These are phyloP conservation scores for Proliferodiscus dingleyae DNA, from an alignment of 2,329 filamentous ascomycete genomes.

Conservation along the genomic window DNA sequence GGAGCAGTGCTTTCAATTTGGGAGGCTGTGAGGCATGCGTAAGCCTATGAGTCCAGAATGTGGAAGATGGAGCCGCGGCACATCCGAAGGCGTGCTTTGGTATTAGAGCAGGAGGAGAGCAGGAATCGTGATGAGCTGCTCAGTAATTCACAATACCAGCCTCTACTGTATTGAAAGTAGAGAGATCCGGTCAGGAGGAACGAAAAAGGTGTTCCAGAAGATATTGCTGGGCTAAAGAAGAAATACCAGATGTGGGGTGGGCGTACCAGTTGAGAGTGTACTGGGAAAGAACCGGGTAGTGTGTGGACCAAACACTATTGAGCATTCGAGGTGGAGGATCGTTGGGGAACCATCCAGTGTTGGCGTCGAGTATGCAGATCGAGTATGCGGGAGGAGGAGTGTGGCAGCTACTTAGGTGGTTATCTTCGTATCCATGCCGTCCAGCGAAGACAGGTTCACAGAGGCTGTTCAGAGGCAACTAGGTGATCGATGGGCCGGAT, in stretches of 20 bases:
- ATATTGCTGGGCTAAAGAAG: conserved; percentile 9
- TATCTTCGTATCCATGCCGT: neutral
- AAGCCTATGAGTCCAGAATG: conserved; percentile 3
- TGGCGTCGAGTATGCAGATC: neutral
- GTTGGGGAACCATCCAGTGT: too few relatives aligned
- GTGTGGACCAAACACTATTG: conserved; percentile 1
- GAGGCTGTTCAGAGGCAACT: too few relatives aligned
- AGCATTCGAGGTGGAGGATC: neutral
- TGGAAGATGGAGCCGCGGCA: conserved; percentile 1
- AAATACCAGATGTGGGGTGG: conserved; percentile 6
- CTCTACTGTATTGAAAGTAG: conserved; percentile 1
- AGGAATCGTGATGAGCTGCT: conserved; percentile 3
- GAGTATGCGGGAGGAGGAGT: neutral
- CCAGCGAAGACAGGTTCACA: conserved; percentile 4
- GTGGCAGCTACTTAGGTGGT: too few relatives aligned
- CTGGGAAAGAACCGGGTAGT: conserved; percentile 8
- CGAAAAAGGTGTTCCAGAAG: conserved; percentile 16
- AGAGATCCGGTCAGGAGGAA: conserved; percentile 9
- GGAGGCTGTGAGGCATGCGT: neutral
- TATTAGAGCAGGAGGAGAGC: neutral
- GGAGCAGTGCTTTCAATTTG: neutral
- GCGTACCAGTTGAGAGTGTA: conserved; percentile 1
- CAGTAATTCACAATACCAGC: conserved; percentile 8
- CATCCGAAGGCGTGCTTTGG: neutral
- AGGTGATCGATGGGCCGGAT: too few relatives aligned